Evolutionary conservation across 495 filamentous ascomycete genomes (phyloP), one percentile per base, ranked within the genome.

Genomic region (Penicillium cinerascens): DNA sequence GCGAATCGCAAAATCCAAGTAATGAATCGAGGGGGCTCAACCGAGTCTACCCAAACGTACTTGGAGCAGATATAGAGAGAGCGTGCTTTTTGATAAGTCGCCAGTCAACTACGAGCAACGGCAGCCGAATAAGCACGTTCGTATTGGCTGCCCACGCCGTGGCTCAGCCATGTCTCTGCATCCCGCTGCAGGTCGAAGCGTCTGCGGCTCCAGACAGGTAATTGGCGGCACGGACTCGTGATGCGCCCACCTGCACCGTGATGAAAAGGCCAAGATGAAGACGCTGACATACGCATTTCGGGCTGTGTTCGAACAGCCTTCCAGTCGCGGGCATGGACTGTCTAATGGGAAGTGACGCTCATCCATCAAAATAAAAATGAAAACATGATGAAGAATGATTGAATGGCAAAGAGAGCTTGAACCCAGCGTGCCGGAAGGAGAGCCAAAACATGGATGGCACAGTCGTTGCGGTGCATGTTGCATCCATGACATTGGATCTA

Each of bases 401-500:
- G 26, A 29, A 29, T 13, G 8, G 29, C 11, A 15, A 13, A 33
- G 22, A 17, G 36, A 3, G 35, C 25, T 52, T 22, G 44, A 38
- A 46, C 50, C 40, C 45, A 44, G 33, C 42, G 36, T 41, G 50
- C 43, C 40, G 38, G 39, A 43, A 35, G 40, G 33, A 1, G 10
- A 48, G 15, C 36, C 36, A 13, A 11, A 35, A 23, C 22, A 27
- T 26, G 36, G 36, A 39, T 48, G 20, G 17, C 36, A 40, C 35
- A 23, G 36, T 35, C 23, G 15, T 22, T 33, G 29, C 29, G 29
- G 11, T 33, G 29, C 29, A 33, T 33, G 1, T 10, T 33, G 29
- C 29, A 33, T 33, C 29, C 29, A 33, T 15, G 29, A 33, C 29
- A 33, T 33, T 33, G 29, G n/a, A n/a, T 33, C 29, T 33, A 10